phyloP scores from a whole-genome alignment of 2,329 filamentous ascomycete species.

The Colletotrichum orbiculare region DNA sequence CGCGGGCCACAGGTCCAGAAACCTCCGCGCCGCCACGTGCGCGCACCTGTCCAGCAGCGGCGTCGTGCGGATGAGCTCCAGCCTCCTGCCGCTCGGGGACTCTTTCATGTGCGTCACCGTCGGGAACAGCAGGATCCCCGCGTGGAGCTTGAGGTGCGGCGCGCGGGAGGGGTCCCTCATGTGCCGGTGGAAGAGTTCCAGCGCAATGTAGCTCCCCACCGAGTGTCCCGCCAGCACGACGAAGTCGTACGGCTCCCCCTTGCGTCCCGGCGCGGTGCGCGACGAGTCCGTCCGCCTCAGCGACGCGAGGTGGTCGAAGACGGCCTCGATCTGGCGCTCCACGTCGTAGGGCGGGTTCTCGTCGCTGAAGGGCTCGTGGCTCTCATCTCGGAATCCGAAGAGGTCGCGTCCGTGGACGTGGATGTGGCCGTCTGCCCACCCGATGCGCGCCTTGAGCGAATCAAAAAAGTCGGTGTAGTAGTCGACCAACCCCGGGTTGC shows the following conservation, averaged over 20 bases:
- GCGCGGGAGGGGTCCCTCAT: conserved; percentile 49
- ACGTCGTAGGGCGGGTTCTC: conserved; percentile 60
- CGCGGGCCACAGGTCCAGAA: conserved; percentile 56
- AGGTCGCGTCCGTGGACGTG: conserved; percentile 70
- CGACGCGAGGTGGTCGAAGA: conserved; percentile 51
- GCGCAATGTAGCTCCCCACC: conserved; percentile 76
- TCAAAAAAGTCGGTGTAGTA: conserved; percentile 78
- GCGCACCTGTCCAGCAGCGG: conserved; percentile 55
- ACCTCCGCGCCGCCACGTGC: conserved; percentile 52
- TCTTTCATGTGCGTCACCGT: conserved; percentile 77
- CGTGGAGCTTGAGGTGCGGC: conserved; percentile 54
- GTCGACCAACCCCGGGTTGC: conserved; percentile 80
- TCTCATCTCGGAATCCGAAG: conserved; percentile 66
- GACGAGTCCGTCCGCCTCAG: conserved; percentile 43
- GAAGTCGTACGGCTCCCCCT: conserved; percentile 59
- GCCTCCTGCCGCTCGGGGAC: conserved; percentile 68
- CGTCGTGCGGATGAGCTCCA: conserved; percentile 55
- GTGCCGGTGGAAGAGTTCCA: conserved; percentile 74
- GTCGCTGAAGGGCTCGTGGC: conserved; percentile 58
- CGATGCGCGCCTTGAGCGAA: conserved; percentile 45
- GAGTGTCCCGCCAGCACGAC: conserved; percentile 80
- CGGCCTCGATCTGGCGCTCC: conserved; percentile 62
- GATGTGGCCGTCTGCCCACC: conserved; percentile 49
- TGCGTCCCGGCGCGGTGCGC: conserved; percentile 39
- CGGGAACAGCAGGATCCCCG: conserved; percentile 77